Conservation (phyloP, 2,329 filamentous ascomycete species). For the Fusarium multiceps region DNA sequence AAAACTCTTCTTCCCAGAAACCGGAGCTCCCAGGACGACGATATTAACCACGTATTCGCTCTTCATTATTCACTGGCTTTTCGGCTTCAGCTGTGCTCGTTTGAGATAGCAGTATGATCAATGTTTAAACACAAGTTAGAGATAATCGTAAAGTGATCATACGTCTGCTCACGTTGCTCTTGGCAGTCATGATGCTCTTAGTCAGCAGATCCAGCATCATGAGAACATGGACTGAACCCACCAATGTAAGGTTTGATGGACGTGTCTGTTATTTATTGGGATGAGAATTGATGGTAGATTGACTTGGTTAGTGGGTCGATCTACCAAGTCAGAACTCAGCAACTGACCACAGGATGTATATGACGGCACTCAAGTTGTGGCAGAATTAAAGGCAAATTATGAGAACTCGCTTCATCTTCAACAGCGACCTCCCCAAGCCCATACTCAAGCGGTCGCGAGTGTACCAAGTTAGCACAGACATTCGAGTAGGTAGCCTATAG, state of each 20-base stretch:
- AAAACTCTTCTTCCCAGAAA: constrained; percentile 36
- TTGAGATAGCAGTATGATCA: not conserved
- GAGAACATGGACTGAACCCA: not conserved
- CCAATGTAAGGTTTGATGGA: not conserved
- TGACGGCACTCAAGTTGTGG: not conserved
- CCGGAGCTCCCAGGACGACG: constrained; percentile 30
- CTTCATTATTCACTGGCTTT: constrained; percentile 7
- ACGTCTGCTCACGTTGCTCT: constrained; percentile 15
- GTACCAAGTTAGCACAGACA: not conserved
- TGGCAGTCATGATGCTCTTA: constrained; percentile 34
- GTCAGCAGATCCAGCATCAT: constrained; percentile 32
- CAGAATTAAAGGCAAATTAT: not conserved
- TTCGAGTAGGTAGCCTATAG: constrained; percentile 2
- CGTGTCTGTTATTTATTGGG: not conserved
- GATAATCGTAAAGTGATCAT: constrained; percentile 12
- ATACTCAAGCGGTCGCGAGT: not conserved
- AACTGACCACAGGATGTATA: not conserved
- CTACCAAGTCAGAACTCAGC: not conserved
- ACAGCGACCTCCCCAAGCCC: not conserved
- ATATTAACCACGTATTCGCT: constrained; percentile 27
- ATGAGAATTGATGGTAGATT: not conserved
- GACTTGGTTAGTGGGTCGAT: too few species aligned
- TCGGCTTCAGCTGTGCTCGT: not conserved
- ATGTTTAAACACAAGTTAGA: not conserved
- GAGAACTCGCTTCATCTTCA: not conserved